These are phyloP conservation scores for Usnea hakonensis DNA, from an alignment of 495 filamentous ascomycete species.

Conservation along the genomic window DNA sequence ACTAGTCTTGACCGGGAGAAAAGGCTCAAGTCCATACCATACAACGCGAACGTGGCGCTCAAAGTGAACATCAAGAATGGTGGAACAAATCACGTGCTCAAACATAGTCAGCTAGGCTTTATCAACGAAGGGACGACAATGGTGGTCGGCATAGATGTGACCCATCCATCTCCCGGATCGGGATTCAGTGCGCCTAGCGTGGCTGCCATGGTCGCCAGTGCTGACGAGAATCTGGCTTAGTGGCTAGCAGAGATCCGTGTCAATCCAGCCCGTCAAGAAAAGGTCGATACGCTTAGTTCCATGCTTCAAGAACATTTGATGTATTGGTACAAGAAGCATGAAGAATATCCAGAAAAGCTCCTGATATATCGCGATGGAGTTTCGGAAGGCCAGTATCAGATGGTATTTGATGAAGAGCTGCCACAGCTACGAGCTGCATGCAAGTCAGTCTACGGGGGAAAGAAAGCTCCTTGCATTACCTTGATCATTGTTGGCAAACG, in stretches of 20 bases:
- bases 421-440: not conserved
- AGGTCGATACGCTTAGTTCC: not conserved
- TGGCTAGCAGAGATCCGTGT: not conserved
- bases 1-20: not conserved
- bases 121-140: conserved; percentile 62
- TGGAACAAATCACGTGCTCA: not conserved
- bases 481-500: not conserved
- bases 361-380: not conserved
- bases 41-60: not conserved
- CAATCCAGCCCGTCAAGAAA: not conserved
- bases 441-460: not conserved
- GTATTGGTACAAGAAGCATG: not conserved
- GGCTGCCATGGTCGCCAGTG: not conserved
- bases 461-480: not conserved
- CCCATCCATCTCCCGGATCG: conserved; percentile 72
- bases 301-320: not conserved
- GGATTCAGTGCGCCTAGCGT: conserved; percentile 54
- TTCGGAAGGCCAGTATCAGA: not conserved
- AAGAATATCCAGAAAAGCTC: not conserved
- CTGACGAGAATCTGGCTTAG: not conserved
- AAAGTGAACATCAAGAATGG: not conserved
- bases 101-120: conserved; percentile 37
- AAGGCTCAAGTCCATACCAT: not conserved
- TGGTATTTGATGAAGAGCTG: not conserved
- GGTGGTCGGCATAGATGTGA: conserved; percentile 81